A percentile compares a stretch with the other conserved stretches of the same genome.
Evolutionary conservation across 1,284 basidiomycete species (phyloP).

Genomic region (Sanghuangporus baumii): DNA sequence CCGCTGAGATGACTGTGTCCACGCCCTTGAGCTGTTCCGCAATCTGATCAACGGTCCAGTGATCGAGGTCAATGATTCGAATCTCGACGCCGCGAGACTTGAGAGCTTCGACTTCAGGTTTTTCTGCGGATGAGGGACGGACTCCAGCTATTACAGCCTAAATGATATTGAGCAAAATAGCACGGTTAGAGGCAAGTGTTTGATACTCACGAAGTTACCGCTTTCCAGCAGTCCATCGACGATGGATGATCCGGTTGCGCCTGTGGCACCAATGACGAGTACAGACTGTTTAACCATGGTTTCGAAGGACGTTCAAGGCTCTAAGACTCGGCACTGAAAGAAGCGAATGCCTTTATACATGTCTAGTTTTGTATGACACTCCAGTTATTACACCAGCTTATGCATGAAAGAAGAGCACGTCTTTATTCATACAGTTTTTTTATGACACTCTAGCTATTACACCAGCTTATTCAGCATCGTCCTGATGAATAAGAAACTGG

Average conservation of each 20-base stretch:
- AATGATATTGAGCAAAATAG: neutral
- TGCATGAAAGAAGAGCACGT: neutral
- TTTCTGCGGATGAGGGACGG: slow-evolving; percentile 9
- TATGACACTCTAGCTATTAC: no score
- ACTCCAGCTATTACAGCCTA: slow-evolving; percentile 12
- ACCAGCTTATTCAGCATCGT: no score
- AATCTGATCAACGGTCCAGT: neutral
- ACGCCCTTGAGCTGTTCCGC: neutral
- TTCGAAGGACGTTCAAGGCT: neutral
- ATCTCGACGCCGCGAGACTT: slow-evolving; percentile 13
- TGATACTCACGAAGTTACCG: neutral
- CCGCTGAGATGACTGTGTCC: slow-evolving; percentile 10
- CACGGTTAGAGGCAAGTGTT: no score
- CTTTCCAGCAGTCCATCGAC: neutral
- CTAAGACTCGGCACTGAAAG: neutral
- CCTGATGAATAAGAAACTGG: no score
- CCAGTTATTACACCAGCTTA: no score
- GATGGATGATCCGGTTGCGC: neutral
- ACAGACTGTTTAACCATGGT: neutral
- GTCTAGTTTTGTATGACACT: no score
- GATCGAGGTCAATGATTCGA: slow-evolving; percentile 2
- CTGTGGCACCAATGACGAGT: slow-evolving; percentile 8
- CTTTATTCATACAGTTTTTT: no score
- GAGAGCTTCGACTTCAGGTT: slow-evolving; percentile 1
- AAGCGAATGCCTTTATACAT: no score